A percentile compares a stretch with the other conserved stretches of the same genome.
These are phyloP conservation scores for Pilatotrama ljubarskyi DNA, from an alignment of 768 basidiomycete species.

Conservation along the genomic window DNA sequence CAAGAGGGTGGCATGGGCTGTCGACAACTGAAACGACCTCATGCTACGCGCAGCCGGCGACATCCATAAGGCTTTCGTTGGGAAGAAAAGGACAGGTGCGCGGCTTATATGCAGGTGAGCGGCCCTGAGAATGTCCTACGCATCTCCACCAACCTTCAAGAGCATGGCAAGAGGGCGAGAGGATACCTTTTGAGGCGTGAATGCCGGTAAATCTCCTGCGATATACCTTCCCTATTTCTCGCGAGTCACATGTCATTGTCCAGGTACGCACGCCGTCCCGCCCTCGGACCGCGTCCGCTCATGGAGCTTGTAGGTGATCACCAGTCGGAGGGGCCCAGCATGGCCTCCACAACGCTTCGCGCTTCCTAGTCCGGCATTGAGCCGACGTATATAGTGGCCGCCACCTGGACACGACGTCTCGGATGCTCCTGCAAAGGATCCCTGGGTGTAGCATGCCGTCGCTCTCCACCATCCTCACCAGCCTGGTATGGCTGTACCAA, in stretches of 20 bases:
- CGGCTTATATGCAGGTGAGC: no score
- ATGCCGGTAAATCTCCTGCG: background rate
- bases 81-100: no score
- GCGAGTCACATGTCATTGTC: background rate
- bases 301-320: background rate
- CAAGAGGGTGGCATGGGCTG: no score
- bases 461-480: background rate
- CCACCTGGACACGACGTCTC: background rate
- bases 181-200: no score
- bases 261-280: background rate
- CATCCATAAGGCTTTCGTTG: no score
- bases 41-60: no score
- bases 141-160: no score
- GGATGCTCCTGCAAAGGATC: background rate
- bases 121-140: no score
- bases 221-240: background rate
- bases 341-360: background rate
- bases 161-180: no score
- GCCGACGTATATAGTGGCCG: slow-evolving; percentile 11
- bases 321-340: background rate
- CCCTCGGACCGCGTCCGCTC: slow-evolving; percentile 4
- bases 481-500: background rate
- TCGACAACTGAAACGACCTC: no score
- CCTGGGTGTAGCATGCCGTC: background rate
- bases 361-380: background rate